phyloP scores from a whole-genome alignment of 1,139 yeast genomes.

The Arxiozyma heterogenica region DNA sequence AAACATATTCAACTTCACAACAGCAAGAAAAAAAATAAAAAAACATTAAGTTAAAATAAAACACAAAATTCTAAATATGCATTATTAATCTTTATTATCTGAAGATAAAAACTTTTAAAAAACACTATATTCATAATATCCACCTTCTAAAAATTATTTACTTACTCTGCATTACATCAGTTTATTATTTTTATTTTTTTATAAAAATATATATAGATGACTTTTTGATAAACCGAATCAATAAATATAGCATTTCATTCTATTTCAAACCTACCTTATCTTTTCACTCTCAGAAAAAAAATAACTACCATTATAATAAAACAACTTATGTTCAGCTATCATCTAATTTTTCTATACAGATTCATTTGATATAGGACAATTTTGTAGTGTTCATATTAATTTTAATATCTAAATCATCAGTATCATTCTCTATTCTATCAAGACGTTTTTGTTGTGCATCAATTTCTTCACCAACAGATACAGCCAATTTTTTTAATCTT shows the following conservation, averaged over 20 bases:
- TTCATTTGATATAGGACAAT: slow-evolving; percentile 27
- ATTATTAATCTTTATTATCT: neutral
- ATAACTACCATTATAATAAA: neutral
- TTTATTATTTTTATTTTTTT: no score
- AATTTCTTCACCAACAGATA: slow-evolving; percentile 46
- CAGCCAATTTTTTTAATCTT: slow-evolving; percentile 43
- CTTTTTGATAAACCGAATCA: neutral
- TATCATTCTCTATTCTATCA: slow-evolving; percentile 42
- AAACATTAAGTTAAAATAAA: neutral
- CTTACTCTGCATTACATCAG: neutral
- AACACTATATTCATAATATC: neutral
- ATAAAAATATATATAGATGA: no score
- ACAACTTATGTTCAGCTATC: no score
- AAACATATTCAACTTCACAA: neutral
- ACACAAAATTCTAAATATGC: neutral
- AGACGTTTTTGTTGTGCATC: slow-evolving; percentile 45
- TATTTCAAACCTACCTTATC: no score
- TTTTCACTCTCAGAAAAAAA: no score
- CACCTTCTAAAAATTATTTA: no score
- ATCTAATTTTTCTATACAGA: neutral
- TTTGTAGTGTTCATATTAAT: slow-evolving; percentile 41
- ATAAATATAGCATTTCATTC: neutral
- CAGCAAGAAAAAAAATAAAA: no score
- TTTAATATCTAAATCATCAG: slow-evolving; percentile 45
- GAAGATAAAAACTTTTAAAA: no score